Percentiles rank a stretch among this genome's conserved stretches.
Conservation (phyloP, 1,284 basidiomycete species). For the Boletus chippewaensis region DNA sequence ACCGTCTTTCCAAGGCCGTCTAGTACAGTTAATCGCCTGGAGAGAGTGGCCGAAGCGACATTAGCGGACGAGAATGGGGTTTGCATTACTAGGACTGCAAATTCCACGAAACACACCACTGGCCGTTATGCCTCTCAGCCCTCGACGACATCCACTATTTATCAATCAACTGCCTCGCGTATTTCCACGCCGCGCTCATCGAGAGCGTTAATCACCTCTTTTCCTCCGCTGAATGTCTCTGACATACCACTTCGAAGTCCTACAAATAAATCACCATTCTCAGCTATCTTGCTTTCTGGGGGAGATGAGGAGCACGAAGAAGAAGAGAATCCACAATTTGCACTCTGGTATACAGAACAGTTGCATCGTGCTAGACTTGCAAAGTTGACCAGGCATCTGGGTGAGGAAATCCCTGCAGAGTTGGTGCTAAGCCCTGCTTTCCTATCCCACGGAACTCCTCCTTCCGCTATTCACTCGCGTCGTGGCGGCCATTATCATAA, state of each 20-base stretch:
- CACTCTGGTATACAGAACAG: slow-evolving; percentile 20
- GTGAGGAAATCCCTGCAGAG: slow-evolving; percentile 37
- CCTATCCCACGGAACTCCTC: not conserved
- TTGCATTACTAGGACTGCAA: not conserved
- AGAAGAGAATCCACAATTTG: slow-evolving; percentile 3
- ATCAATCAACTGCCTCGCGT: slow-evolving; percentile 3
- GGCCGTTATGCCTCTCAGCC: not conserved
- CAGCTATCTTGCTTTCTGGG: slow-evolving; percentile 9
- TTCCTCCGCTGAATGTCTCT: slow-evolving; percentile 9
- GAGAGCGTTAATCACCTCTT: slow-evolving; percentile 5
- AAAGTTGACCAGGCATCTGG: slow-evolving; percentile 38
- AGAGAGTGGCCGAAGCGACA: not conserved
- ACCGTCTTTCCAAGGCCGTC: slow-evolving; percentile 3
- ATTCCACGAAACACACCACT: not conserved
- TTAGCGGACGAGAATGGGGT: not conserved
- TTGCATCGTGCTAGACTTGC: slow-evolving; percentile 33
- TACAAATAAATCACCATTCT: slow-evolving; percentile 13
- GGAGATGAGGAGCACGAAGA: slow-evolving; percentile 6
- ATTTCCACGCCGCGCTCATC: slow-evolving; percentile 1
- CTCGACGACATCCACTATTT: not conserved
- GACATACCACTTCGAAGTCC: slow-evolving; percentile 4
- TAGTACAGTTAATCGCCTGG: not conserved
- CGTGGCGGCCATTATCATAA: slow-evolving; percentile 7
- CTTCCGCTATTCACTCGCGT: not conserved
- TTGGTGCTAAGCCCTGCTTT: slow-evolving; percentile 24